A percentile compares a stretch with the other conserved stretches of the same genome.
Conservation (phyloP, 805 yeast genomes). For the Candida manassasensis region DNA sequence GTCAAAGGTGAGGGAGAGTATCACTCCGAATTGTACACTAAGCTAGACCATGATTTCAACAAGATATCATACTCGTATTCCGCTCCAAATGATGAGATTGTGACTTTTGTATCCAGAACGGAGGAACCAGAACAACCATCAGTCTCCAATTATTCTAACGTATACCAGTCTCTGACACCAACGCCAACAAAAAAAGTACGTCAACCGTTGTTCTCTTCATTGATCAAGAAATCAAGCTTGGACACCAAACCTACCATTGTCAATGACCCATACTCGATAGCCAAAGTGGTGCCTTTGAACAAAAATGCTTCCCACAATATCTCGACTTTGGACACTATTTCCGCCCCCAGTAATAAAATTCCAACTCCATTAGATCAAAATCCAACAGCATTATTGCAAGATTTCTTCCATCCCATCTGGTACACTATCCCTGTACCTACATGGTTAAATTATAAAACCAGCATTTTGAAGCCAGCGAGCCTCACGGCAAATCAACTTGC, state of each 20-base stretch:
- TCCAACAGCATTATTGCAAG: slow-evolving; percentile 33
- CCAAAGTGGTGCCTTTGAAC: slow-evolving; percentile 58
- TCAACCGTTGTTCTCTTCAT: slow-evolving; percentile 75
- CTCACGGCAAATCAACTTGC: slow-evolving; percentile 3
- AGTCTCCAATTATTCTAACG: slow-evolving; percentile 24
- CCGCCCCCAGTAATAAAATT: slow-evolving; percentile 27
- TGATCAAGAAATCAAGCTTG: slow-evolving; percentile 60
- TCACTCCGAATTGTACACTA: slow-evolving; percentile 35
- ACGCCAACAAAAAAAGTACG: slow-evolving; percentile 46
- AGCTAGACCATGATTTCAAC: slow-evolving; percentile 54
- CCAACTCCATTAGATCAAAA: slow-evolving; percentile 27
- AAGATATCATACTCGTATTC: slow-evolving; percentile 51
- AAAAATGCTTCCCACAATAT: slow-evolving; percentile 17
- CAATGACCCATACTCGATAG: slow-evolving; percentile 62
- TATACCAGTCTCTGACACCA: slow-evolving; percentile 21
- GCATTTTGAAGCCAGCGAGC: slow-evolving; percentile 18
- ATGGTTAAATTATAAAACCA: slow-evolving; percentile 34
- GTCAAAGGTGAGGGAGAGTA: slow-evolving; percentile 12
- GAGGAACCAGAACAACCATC: slow-evolving; percentile 23
- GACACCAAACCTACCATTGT: slow-evolving; percentile 70
- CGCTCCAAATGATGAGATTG: slow-evolving; percentile 58
- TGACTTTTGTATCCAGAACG: slow-evolving; percentile 28
- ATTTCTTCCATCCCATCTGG: slow-evolving; percentile 43
- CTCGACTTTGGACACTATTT: slow-evolving; percentile 26
- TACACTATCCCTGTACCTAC: slow-evolving; percentile 39